phyloP scores from a whole-genome alignment of 805 yeast genomes.

The Teunomyces tritomae region DNA sequence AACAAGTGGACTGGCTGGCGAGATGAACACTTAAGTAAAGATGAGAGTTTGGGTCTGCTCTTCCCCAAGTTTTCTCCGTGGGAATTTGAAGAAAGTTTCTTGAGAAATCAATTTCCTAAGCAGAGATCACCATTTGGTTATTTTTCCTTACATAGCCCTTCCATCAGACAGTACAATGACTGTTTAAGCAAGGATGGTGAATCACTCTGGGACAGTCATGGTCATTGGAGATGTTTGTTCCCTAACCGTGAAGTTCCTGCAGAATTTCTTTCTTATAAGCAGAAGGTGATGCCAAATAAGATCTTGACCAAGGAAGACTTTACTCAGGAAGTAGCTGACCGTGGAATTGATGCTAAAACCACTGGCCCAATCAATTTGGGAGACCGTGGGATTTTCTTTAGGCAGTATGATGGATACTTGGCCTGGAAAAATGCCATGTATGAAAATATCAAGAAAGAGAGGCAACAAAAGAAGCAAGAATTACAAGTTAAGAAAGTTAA shows the following conservation, averaged over 20 bases:
- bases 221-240: conserved; percentile 89
- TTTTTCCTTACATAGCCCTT: conserved; percentile 58
- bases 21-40: not conserved
- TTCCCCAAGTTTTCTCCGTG: conserved; percentile 2
- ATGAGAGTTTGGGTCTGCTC: not conserved
- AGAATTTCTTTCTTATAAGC: conserved; percentile 26
- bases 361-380: conserved; percentile 37
- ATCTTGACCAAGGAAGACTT: conserved; percentile 61
- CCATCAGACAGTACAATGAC: conserved; percentile 53
- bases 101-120: not conserved
- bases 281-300: conserved; percentile 21
- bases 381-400: conserved; percentile 58
- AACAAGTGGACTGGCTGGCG: no score
- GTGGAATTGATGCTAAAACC: conserved; percentile 3
- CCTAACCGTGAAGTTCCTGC: conserved; percentile 49
- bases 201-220: conserved; percentile 79
- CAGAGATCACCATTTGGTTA: conserved; percentile 39
- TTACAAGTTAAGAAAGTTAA: not conserved
- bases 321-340: conserved; percentile 24
- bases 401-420: conserved; percentile 60
- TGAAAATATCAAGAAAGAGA: conserved; percentile 38
- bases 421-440: conserved; percentile 65
- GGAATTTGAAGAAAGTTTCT: conserved; percentile 2
- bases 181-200: conserved; percentile 68
- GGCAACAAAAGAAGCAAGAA: not conserved